phyloP scores from a whole-genome alignment of 148 eudicot genomes.

The Euryodendron excelsum region DNA sequence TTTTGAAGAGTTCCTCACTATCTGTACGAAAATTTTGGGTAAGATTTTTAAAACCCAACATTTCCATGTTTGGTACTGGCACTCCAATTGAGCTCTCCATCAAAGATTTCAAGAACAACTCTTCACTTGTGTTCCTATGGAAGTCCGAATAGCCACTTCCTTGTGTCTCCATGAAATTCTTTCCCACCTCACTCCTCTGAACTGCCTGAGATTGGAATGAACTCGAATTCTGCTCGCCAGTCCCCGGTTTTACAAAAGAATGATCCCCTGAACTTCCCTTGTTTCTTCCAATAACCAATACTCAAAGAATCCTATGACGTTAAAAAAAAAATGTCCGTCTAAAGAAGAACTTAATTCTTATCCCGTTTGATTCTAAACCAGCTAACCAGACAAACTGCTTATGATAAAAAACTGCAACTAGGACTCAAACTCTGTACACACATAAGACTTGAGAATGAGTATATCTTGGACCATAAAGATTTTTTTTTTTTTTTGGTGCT shows the following conservation, averaged over 20 bases:
- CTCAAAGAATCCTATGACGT: too few relatives aligned
- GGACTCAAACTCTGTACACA: neutral
- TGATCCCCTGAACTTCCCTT: conserved; percentile 4
- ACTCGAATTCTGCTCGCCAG: neutral
- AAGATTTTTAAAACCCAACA: conserved; percentile 50
- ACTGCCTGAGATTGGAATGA: neutral
- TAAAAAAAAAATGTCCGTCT: too few relatives aligned
- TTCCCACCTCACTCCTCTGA: conserved; percentile 14
- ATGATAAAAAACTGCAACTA: too few relatives aligned
- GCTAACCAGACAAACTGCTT: too few relatives aligned
- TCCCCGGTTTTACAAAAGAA: conserved; percentile 9
- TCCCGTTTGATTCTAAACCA: too few relatives aligned
- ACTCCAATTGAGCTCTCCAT: conserved; percentile 46
- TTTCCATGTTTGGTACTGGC: conserved; percentile 47
- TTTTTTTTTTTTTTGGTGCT: neutral
- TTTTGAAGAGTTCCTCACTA: conserved; percentile 57
- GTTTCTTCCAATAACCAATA: conserved; percentile 12
- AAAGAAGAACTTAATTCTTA: too few relatives aligned
- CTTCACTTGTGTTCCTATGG: conserved; percentile 49
- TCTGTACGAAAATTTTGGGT: conserved; percentile 35
- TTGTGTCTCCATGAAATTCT: conserved; percentile 28
- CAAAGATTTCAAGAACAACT: conserved; percentile 44
- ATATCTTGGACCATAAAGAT: neutral
- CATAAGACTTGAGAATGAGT: neutral
- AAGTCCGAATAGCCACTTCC: conserved; percentile 41